A percentile compares a stretch with the other conserved stretches of the same genome.
Evolutionary conservation across 306 rosid species (phyloP).

Genomic region (Rosa rugosa): DNA sequence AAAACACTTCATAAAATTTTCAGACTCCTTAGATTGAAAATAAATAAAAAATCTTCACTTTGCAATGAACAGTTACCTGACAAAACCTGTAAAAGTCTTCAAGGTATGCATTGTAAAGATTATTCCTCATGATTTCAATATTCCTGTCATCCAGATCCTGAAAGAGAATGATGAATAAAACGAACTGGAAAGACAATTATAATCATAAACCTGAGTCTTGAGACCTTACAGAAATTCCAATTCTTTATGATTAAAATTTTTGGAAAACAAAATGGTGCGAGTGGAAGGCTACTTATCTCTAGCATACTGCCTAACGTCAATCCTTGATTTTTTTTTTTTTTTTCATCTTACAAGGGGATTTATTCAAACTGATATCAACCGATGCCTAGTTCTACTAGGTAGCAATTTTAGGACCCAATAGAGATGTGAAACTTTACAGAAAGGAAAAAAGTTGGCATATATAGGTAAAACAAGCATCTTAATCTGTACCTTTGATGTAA

Average conservation of each 20-base stretch:
- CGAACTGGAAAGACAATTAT: conserved; percentile 16
- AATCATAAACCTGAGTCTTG: background rate
- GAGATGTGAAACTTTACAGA: background rate
- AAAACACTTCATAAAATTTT: too few relatives aligned
- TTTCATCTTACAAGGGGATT: background rate
- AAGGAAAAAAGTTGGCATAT: background rate
- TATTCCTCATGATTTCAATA: conserved; percentile 96
- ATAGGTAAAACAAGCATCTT: background rate
- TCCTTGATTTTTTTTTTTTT: background rate
- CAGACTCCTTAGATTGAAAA: too few relatives aligned
- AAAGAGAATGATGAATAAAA: conserved; percentile 15
- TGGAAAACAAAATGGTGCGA: background rate
- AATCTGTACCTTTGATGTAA: conserved; percentile 80
- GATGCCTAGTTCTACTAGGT: background rate
- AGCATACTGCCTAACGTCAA: conserved; percentile 6
- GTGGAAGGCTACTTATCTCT: background rate
- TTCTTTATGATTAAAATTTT: background rate
- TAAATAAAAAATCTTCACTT: background rate
- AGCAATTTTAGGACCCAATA: background rate
- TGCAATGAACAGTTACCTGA: conserved; percentile 52
- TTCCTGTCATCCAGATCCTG: conserved; percentile 99
- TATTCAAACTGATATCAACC: background rate
- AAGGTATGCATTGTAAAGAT: conserved; percentile 93
- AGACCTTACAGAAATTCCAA: too few relatives aligned
- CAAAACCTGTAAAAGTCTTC: conserved; percentile 95